A percentile compares a stretch with the other conserved stretches of the same genome.
phyloP scores from a whole-genome alignment of 2,329 filamentous ascomycete genomes.

The Diplodia intermedia region DNA sequence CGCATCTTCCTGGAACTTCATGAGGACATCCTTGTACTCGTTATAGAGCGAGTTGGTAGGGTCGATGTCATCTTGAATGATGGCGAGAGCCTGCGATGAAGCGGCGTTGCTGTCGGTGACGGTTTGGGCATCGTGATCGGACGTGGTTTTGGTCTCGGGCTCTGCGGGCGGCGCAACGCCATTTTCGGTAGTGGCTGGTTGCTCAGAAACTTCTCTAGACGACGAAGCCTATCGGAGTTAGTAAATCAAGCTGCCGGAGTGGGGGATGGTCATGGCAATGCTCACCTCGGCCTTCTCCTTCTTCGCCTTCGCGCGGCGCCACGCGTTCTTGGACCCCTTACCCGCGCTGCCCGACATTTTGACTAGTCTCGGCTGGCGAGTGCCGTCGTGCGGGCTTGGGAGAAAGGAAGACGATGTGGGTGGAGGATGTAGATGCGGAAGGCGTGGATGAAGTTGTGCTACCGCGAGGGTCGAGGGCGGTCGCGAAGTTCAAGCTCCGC shows the following conservation, averaged over 20 bases:
- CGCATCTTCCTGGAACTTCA: constrained; percentile 70
- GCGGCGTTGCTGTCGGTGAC: constrained; percentile 40
- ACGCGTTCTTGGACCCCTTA: constrained; percentile 77
- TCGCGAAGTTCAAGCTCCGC: constrained; percentile 30
- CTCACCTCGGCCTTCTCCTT: constrained; percentile 75
- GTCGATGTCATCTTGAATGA: constrained; percentile 58
- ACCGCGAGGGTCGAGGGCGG: constrained; percentile 21
- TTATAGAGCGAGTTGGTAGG: constrained; percentile 79
- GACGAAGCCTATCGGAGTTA: constrained; percentile 12
- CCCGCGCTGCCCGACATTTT: constrained; percentile 28
- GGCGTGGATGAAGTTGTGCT: not conserved
- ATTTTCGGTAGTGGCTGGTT: constrained; percentile 43
- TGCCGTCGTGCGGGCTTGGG: not conserved
- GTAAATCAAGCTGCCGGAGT: not conserved
- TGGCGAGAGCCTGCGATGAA: constrained; percentile 45
- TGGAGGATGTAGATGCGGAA: constrained; percentile 1
- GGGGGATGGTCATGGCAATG: constrained; percentile 7
- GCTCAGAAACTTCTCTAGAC: constrained; percentile 42
- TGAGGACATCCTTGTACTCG: constrained; percentile 83
- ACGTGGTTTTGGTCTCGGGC: constrained; percentile 34
- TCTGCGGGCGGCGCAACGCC: constrained; percentile 41
- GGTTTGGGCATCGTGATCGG: constrained; percentile 34
- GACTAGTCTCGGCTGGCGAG: not conserved
- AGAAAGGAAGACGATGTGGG: constrained; percentile 5
- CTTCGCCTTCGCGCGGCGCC: constrained; percentile 93